Base-by-base conservation (phyloP, 495 filamentous ascomycete species). In the Immersiella caudata region DNA sequence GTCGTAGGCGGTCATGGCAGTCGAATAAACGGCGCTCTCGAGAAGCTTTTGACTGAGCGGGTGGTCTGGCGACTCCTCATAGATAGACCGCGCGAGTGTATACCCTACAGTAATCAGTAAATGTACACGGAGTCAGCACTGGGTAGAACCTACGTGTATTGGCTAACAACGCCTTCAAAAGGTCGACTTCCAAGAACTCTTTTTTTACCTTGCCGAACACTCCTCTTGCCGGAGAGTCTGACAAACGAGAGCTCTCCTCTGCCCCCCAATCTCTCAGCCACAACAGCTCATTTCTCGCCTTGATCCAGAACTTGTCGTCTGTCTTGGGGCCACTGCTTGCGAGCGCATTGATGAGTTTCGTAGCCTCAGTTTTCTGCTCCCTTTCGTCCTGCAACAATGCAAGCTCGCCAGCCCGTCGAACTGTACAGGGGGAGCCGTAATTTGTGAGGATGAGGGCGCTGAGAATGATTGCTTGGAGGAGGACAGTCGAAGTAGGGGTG, bases 201-300 rank as follows among this genome's bases (percentile, higher is more conserved):
- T 76, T 82, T 24, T 86, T 76, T n/a, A 95, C 71, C 71, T 81
- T 85, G 71, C 90, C 88, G 67, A 96, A 90, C 18, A 96, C 79
- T 1, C 93, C 93, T 65, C 83, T 81, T 55, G 80, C 80, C 12
- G 60, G 68, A 49, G 60, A 61, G 6, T 68, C 65, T 26, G 69
- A 51, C 40, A 77, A 61, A 66, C 71, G 24, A 68, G 74, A 62
- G 75, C 70, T 36, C 12, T 80, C 72, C 60, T 86, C 83, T 2
- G 81, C 79, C 24, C 88, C 90, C 93, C 93, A 96, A 74, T 88
- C 86, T 71, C 87, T 86, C 29, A 97, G 85, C 93, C 93, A 97
- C 1, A 94, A 78, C 18, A 97, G 74, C 72, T 91, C 86, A 60
- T 86, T 83, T 46, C 92, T 84, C 8, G 86, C 81, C 24, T 78